A percentile compares a stretch with the other conserved stretches of the same genome.
These are phyloP conservation scores for Blastobotrys petasosporus DNA, from an alignment of 1,139 yeast species.

Conservation along the genomic window DNA sequence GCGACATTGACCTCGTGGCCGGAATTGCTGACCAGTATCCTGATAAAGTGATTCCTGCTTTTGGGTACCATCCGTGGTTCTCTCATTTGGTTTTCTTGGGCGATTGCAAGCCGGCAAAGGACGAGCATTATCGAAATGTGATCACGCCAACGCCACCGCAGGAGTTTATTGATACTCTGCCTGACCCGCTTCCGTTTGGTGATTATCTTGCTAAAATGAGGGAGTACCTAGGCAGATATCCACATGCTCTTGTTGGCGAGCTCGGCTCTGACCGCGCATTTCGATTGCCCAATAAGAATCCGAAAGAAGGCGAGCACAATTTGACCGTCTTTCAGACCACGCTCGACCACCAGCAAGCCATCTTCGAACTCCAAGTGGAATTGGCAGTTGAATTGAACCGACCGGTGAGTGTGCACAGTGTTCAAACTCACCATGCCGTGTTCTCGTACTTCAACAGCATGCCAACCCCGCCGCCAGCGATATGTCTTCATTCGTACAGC, in stretches of 20 bases:
- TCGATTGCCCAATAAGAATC: conserved; percentile 45
- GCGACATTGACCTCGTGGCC: conserved; percentile 34
- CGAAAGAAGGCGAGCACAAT: conserved; percentile 16
- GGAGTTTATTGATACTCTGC: conserved; percentile 47
- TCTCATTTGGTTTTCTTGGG: conserved; percentile 51
- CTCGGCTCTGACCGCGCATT: conserved; percentile 80
- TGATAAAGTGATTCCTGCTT: conserved; percentile 48
- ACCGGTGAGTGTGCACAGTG: conserved; percentile 78
- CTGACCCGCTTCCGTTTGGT: conserved; percentile 51
- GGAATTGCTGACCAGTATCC: conserved; percentile 27
- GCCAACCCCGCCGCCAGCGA: conserved; percentile 26
- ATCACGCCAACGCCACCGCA: conserved; percentile 39
- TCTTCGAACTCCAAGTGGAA: conserved; percentile 48
- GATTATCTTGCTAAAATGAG: conserved; percentile 36
- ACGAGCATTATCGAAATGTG: conserved; percentile 51
- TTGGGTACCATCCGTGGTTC: conserved; percentile 93
- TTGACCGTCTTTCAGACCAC: conserved; percentile 47
- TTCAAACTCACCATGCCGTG: conserved; percentile 62
- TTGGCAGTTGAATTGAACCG: conserved; percentile 46
- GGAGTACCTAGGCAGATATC: conserved; percentile 27
- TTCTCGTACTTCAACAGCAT: conserved; percentile 40
- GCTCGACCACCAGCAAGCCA: conserved; percentile 55
- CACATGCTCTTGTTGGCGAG: conserved; percentile 59
- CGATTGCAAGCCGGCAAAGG: conserved; percentile 10
- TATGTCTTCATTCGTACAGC: conserved; percentile 79